phyloP scores from a whole-genome alignment of 805 yeast species.

The Candida suzukii region DNA sequence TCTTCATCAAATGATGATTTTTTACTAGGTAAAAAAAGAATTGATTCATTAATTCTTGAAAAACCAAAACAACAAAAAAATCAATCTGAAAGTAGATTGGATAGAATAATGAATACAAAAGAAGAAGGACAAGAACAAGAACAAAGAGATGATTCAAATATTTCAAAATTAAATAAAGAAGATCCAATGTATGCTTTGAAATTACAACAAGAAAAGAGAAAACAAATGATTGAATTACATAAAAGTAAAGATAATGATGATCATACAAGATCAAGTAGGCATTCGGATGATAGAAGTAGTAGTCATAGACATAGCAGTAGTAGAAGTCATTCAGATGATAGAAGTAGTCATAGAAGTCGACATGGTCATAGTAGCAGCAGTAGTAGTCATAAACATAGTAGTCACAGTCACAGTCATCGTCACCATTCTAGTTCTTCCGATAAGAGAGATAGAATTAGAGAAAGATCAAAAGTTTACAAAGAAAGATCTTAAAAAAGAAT shows the following conservation, averaged over 20 bases:
- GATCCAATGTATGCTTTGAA: conserved; percentile 47
- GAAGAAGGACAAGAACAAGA: too few species aligned
- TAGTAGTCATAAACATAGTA: not conserved
- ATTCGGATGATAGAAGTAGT: not conserved
- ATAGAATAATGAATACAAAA: conserved; percentile 18
- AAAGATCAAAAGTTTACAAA: not conserved
- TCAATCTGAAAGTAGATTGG: conserved; percentile 6
- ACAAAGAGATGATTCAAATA: too few species aligned
- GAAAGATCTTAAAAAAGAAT: not conserved
- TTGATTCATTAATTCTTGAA: conserved; percentile 25
- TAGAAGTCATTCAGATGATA: conserved; percentile 3
- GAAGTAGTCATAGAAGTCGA: conserved; percentile 3
- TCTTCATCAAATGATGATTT: conserved; percentile 38
- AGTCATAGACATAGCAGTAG: conserved; percentile 6
- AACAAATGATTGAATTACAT: conserved; percentile 7
- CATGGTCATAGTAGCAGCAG: conserved; percentile 6
- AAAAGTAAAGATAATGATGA: conserved; percentile 1
- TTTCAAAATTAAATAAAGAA: conserved; percentile 20
- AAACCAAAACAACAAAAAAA: not conserved
- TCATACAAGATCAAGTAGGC: not conserved
- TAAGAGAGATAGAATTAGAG: not conserved
- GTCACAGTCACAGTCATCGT: conserved; percentile 5
- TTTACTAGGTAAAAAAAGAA: conserved; percentile 43
- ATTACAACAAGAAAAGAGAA: conserved; percentile 18
- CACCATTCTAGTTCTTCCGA: not conserved